These are phyloP conservation scores for Ceratobasidium theobromae DNA, from an alignment of 1,284 basidiomycete species.

Conservation along the genomic window DNA sequence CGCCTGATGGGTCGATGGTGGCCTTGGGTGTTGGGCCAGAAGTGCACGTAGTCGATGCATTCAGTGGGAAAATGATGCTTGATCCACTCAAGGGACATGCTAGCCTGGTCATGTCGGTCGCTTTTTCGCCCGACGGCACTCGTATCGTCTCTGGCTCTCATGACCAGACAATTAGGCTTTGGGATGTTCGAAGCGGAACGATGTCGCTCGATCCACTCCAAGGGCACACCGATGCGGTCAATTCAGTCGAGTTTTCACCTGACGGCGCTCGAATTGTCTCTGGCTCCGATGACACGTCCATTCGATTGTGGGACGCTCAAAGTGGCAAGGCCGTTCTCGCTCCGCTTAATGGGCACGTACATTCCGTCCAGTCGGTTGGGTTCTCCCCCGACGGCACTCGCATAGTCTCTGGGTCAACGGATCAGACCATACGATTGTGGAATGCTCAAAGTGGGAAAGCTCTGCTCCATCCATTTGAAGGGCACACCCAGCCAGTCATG, in stretches of 20 bases:
- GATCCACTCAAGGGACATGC: background rate
- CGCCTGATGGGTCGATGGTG: too few species aligned
- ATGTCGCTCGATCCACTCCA: background rate
- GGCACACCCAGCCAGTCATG: background rate
- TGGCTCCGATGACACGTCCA: background rate
- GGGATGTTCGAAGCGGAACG: background rate
- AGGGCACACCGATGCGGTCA: background rate
- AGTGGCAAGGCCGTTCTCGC: background rate
- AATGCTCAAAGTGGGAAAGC: too few species aligned
- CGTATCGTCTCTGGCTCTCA: background rate
- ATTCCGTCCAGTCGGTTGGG: background rate
- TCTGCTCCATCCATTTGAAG: background rate
- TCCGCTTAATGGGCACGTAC: background rate
- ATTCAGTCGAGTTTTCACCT: background rate
- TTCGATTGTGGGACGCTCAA: background rate
- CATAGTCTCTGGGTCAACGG: background rate
- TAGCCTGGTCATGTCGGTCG: background rate
- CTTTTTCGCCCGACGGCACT: background rate
- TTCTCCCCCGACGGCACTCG: background rate
- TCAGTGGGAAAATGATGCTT: background rate
- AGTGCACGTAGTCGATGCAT: background rate
- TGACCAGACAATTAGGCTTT: background rate
- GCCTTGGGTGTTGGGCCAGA: too few species aligned
- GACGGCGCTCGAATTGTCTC: background rate
- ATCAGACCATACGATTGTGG: background rate